These are phyloP conservation scores for Mucor indicus DNA, from an alignment of 371 early-diverging fungal genomes.

Conservation along the genomic window DNA sequence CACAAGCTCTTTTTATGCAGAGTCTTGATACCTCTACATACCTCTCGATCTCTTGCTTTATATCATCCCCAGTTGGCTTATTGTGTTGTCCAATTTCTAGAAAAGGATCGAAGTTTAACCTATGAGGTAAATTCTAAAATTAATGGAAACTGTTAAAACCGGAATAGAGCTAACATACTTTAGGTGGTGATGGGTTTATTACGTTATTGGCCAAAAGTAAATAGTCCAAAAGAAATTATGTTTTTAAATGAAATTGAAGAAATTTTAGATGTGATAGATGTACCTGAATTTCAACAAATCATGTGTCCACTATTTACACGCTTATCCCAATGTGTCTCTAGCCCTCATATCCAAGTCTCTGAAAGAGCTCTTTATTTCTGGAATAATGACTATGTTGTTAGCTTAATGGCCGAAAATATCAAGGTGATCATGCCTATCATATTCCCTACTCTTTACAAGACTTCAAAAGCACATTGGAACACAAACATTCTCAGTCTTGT, in stretches of 20 bases:
- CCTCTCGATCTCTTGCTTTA: constrained; percentile 81
- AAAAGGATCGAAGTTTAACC: constrained; percentile 88
- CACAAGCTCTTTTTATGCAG: constrained; percentile 89
- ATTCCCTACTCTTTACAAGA: constrained; percentile 83
- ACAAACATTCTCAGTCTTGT: constrained; percentile 91
- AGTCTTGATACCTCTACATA: constrained; percentile 91
- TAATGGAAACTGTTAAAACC: not conserved
- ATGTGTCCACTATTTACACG: constrained; percentile 88
- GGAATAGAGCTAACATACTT: not conserved
- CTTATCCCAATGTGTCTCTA: constrained; percentile 85
- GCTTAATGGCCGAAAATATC: constrained; percentile 87
- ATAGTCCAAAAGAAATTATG: constrained; percentile 96
- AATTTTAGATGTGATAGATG: constrained; percentile 89
- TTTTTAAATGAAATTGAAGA: constrained; percentile 95
- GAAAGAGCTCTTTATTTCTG: constrained; percentile 94
- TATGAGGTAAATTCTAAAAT: constrained; percentile 59
- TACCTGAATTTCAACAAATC: constrained; percentile 81
- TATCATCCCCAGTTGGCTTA: constrained; percentile 95
- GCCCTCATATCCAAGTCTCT: constrained; percentile 94
- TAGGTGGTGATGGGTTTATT: constrained; percentile 84
- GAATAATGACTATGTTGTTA: constrained; percentile 95
- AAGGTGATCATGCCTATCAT: constrained; percentile 87
- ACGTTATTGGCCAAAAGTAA: constrained; percentile 95
- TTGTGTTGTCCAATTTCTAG: constrained; percentile 94
- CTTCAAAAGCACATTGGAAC: constrained; percentile 95